Evolutionary conservation across 78 protist genomes (phyloP).

Genomic region (Dictyostelium purpureum): DNA sequence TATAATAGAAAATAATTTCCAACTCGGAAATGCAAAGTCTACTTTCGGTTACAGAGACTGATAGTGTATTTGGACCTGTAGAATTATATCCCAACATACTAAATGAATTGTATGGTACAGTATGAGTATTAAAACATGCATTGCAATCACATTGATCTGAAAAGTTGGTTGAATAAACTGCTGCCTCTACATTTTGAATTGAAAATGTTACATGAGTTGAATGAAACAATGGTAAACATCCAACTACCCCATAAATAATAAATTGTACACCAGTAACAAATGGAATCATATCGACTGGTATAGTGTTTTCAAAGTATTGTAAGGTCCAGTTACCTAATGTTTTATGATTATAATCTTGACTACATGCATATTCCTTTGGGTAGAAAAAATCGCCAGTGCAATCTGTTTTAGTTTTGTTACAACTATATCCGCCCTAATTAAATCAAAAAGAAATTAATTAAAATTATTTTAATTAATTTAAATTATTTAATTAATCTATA

Average conservation of each 20-base stretch:
- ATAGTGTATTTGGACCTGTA: background rate
- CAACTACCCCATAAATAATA: background rate
- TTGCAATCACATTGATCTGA: background rate
- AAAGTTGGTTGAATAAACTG: background rate
- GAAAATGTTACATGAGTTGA: background rate
- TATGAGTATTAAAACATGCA: background rate
- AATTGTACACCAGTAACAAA: background rate
- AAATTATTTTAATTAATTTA: no score
- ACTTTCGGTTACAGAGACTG: background rate
- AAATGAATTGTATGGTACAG: background rate
- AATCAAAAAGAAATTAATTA: no score
- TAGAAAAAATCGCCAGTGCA: background rate
- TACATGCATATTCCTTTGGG: background rate
- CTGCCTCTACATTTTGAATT: background rate
- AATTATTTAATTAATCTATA: no score
- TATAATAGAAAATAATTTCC: background rate
- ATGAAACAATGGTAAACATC: background rate
- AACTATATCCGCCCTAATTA: no score
- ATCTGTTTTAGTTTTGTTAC: no score
- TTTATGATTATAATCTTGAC: background rate
- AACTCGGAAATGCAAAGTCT: background rate
- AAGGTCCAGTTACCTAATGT: constrained; percentile 16
- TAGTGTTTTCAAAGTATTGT: background rate
- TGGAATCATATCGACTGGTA: background rate
- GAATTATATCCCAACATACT: background rate